Evolutionary conservation across 2,329 filamentous ascomycete genomes (phyloP), one percentile per base, ranked within the genome.

Genomic region (Blastomyces percursus): DNA sequence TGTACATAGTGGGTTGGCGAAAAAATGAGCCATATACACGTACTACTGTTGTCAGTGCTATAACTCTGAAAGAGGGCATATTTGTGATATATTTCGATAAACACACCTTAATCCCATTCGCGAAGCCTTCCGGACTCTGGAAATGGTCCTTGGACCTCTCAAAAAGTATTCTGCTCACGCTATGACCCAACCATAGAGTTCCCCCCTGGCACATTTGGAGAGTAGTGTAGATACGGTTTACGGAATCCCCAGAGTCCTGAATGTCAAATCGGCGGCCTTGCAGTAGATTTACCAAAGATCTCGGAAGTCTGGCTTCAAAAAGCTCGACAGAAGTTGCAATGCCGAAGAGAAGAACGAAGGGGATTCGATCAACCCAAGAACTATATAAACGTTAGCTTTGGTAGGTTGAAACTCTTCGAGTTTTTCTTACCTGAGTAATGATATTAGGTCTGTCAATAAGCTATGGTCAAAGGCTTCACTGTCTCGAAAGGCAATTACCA

Each of bases 1-100:
- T 3, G 82, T 69, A 42, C 80, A 80, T 2, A 85, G 71, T 7
- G 81, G 78, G 67, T 85, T 86, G 32, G 84, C 83, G 65, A 84
- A 86, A 69, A 84, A 86, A 66, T 84, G 82, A 9, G 82, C 82
- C 84, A 87, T 86, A 68, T 83, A 84, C 1, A 81, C 79, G 71
- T 86, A 86, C 76, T 84, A 71, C 3, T 63, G 14, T 65, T 61
- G 60, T 76, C 65, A 73, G 66, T 63, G 1, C 12, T 40, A 35
- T 9, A 24, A n/a, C 42, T 60, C 8, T 51, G 38, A 5, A 50
- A 62, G 6, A 35, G 6, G 40, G 11, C 6, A 63, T 16, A 35
- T 27, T 38, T 27, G 32, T 32, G 21, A 35, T 32, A 60, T 32
- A 40, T 35, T 27, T 11, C 52, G 32, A 27, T 46, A 56, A 21